phyloP scores from a whole-genome alignment of 371 early-diverging fungal species.

The Lichtheimia hyalospora region DNA sequence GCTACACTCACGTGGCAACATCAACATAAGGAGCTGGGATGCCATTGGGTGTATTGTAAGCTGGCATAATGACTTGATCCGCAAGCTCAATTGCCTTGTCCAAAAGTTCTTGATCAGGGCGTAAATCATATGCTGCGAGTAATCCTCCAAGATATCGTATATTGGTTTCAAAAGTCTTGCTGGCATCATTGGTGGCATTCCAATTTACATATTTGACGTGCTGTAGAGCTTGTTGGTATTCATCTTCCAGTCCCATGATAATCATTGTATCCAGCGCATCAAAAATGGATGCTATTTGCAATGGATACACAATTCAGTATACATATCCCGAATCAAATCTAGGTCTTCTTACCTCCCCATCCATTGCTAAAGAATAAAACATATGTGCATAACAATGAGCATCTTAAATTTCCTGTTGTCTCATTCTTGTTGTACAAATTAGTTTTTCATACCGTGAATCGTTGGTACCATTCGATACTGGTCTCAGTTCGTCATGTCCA shows the following conservation, averaged over 20 bases:
- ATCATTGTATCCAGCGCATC: conserved; percentile 86
- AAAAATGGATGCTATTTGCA: conserved; percentile 63
- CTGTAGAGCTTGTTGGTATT: conserved; percentile 65
- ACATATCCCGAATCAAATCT: neutral
- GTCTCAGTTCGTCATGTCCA: conserved; percentile 61
- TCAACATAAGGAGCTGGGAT: conserved; percentile 79
- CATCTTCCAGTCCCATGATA: conserved; percentile 78
- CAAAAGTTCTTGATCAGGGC: conserved; percentile 59
- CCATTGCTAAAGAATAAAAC: conserved; percentile 36
- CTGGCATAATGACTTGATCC: conserved; percentile 41
- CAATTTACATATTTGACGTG: conserved; percentile 57
- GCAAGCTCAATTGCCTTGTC: conserved; percentile 31
- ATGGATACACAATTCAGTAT: neutral
- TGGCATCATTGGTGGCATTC: conserved; percentile 13
- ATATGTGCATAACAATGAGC: no score
- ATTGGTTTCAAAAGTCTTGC: conserved; percentile 72
- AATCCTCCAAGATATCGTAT: conserved; percentile 78
- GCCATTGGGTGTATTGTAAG: conserved; percentile 59
- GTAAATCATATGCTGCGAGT: conserved; percentile 59
- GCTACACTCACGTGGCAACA: conserved; percentile 27
- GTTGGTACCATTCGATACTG: conserved; percentile 36
- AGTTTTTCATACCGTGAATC: conserved; percentile 70
- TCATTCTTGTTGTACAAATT: no score
- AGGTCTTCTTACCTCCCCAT: conserved; percentile 41
- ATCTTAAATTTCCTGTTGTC: no score